Evolutionary conservation across 2,329 filamentous ascomycete species (phyloP).

Genomic region (Gaeumannomyces tritici): DNA sequence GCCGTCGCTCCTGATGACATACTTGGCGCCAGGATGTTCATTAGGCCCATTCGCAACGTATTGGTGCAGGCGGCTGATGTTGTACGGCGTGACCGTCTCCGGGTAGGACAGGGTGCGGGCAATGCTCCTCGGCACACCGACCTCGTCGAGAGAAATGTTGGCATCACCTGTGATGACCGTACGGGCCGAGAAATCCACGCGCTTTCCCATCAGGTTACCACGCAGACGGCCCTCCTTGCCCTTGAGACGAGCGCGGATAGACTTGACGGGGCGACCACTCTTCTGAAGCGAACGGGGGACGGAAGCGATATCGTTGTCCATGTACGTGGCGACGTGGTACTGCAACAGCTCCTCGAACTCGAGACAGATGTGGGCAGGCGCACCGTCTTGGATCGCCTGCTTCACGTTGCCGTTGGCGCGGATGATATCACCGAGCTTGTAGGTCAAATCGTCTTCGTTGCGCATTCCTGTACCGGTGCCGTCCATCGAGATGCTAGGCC

Average conservation of each 20-base stretch:
- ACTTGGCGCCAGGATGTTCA: slow-evolving; percentile 91
- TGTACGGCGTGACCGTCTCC: slow-evolving; percentile 95
- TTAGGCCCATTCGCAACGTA: slow-evolving; percentile 91
- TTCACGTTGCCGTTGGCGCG: slow-evolving; percentile 93
- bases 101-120: slow-evolving; percentile 91
- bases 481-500: slow-evolving; percentile 95
- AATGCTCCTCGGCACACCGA: slow-evolving; percentile 90
- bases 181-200: slow-evolving; percentile 98
- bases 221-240: slow-evolving; percentile 96
- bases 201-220: slow-evolving; percentile 99
- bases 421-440: slow-evolving; percentile 97
- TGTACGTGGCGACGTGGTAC: slow-evolving; percentile 97
- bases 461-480: slow-evolving; percentile 85
- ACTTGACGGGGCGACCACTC: slow-evolving; percentile 91
- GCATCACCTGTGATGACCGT: slow-evolving; percentile 99
- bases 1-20: slow-evolving; percentile 88
- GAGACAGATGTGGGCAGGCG: slow-evolving; percentile 78
- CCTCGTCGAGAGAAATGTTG: slow-evolving; percentile 91
- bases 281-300: slow-evolving; percentile 93
- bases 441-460: slow-evolving; percentile 97
- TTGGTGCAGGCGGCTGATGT: slow-evolving; percentile 83
- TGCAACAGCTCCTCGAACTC: slow-evolving; percentile 91
- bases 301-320: slow-evolving; percentile 99
- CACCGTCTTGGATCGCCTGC: slow-evolving; percentile 83
- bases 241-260: slow-evolving; percentile 93